These are phyloP conservation scores for Brassica rapa DNA, from an alignment of 345 rosid species.

Conservation along the genomic window DNA sequence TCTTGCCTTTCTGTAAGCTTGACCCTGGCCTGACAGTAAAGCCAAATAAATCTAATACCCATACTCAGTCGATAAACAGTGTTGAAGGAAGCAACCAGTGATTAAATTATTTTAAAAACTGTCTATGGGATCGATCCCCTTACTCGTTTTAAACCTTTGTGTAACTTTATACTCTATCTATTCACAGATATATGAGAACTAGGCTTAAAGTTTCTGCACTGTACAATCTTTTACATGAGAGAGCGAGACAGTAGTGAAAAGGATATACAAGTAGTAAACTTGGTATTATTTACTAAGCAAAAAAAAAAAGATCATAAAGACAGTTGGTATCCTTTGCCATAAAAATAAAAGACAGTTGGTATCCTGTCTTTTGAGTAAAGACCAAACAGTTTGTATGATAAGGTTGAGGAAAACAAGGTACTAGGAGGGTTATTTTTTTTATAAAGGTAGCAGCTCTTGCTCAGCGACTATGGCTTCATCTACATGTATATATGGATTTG, in stretches of 20 bases:
- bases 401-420: not conserved
- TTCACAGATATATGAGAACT: too few species aligned
- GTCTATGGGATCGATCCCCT: not conserved
- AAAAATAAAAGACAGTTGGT: not conserved
- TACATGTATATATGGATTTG: conserved; percentile 58
- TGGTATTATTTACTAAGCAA: too few species aligned
- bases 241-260: too few species aligned
- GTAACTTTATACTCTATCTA: too few species aligned
- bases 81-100: not conserved
- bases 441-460: conserved; percentile 66
- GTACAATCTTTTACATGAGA: too few species aligned
- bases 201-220: too few species aligned
- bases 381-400: conserved; percentile 19
- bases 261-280: too few species aligned
- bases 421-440: not conserved
- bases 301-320: too few species aligned
- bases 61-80: not conserved
- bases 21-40: not conserved
- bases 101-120: too few species aligned
- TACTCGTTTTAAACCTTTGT: too few species aligned
- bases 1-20: not conserved
- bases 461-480: conserved; percentile 47
- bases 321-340: too few species aligned
- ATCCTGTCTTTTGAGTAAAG: conserved; percentile 3
- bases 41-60: not conserved